These are phyloP conservation scores for Mrakia frigida DNA, from an alignment of 768 basidiomycete species.

Conservation along the genomic window DNA sequence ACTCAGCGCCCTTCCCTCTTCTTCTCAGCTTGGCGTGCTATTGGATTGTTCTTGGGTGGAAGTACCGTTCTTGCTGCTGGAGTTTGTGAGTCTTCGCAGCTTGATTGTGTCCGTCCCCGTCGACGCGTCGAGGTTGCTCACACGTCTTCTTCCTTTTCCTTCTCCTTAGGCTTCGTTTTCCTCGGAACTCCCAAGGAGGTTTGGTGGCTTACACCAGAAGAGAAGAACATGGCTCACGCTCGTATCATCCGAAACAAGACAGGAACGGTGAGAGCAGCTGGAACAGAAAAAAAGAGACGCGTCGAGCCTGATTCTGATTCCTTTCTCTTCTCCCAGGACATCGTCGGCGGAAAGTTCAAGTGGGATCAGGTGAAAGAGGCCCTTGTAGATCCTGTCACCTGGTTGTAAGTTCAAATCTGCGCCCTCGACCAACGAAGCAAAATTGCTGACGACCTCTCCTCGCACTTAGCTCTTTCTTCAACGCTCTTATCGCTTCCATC, in stretches of 20 bases:
- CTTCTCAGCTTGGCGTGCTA: slow-evolving; percentile 11
- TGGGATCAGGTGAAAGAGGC: slow-evolving; percentile 36
- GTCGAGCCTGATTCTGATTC: no score
- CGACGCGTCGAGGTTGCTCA: no score
- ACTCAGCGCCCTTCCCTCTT: no score
- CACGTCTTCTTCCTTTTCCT: no score
- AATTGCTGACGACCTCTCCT: no score
- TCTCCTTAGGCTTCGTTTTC: slow-evolving; percentile 29
- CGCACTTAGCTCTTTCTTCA: neutral
- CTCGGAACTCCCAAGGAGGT: slow-evolving; percentile 38
- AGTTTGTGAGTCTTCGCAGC: slow-evolving; percentile 6
- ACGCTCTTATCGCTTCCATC: slow-evolving; percentile 33
- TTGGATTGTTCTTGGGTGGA: slow-evolving; percentile 35
- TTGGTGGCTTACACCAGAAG: slow-evolving; percentile 35
- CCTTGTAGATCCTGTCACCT: slow-evolving; percentile 34
- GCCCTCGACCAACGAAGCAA: no score
- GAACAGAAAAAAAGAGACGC: no score
- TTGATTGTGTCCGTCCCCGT: no score
- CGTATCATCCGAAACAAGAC: slow-evolving; percentile 32
- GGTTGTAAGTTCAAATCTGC: slow-evolving; percentile 1
- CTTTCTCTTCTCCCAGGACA: slow-evolving; percentile 20
- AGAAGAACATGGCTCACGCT: slow-evolving; percentile 36
- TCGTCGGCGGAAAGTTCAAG: slow-evolving; percentile 27
- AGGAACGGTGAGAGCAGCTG: slow-evolving; percentile 35
- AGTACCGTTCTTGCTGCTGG: slow-evolving; percentile 35